Base-by-base conservation (phyloP, 441 rosid genomes). In the Brassica balearica region DNA sequence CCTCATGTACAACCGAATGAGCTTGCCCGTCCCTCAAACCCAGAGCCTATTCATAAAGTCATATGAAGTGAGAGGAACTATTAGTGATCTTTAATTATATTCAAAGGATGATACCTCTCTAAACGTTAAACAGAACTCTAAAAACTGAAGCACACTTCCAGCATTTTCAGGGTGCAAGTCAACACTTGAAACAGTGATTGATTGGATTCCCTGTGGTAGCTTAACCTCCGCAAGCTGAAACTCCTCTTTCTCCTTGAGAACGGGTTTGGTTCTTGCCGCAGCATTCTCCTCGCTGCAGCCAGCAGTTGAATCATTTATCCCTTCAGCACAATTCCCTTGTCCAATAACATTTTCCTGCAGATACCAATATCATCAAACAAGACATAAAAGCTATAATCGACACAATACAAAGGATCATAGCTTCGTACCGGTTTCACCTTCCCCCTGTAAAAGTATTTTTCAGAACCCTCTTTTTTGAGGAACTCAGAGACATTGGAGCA, bases 41-140 rank as follows among this genome's bases (percentile, higher is more conserved):
- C 60, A 88, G 82, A 65, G 78, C 81, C 92, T 87, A 15, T 34
- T 20, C 8, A 8, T 63, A 51, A 71, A 2, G 10, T 34, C 59
- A 78, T 2, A 62, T 5, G 41, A 72, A 59, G 12, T 19, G 8
- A 41, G 71, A 63, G 5, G 56, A 73, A 20, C 3, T 14, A 41
- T 56, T 12, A 38, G 25, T 36, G 61, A 36, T 15, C 64, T 4
- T 32, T 46, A 14, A n/a, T 10, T 19, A 20, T 29, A 12, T 62
- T 32, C 14, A 70, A 56, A 65, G 2, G 19, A 65, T 36, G 38
- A 77, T 71, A 83, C 92, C 88, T 87, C 62, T 41, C 83, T 81
- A 73, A 89, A 89, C 65, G 87, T 83, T 43, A 82, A 82, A 66
- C 87, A 89, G 69, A 87, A 89, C 69, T 87, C 87, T 32, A 89